Evolutionary conservation across 1,139 yeast genomes (phyloP), one percentile per base, ranked within the genome.

Genomic region (Candida sanyaensis): DNA sequence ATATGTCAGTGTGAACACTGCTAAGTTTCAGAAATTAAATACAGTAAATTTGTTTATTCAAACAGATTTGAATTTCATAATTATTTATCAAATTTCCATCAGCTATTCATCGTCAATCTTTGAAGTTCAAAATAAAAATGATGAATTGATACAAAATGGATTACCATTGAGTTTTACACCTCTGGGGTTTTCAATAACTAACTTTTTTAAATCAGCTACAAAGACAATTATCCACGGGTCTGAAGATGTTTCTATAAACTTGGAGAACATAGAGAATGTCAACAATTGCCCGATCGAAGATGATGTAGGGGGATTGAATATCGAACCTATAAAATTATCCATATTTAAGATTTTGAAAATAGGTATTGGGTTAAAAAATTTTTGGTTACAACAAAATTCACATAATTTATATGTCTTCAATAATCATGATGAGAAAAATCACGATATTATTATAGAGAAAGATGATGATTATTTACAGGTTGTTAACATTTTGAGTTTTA

Each of bases 321-420:
- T 73, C 13, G 71, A 65, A 26, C 60, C 55, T 26, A 69, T 65
- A 2, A 69, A 66, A 46, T 45, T 73, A 5, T 56, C 69, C 0
- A 58, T 75, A 1, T 63, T 57, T 50, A 73, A 70, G 47, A 60
- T 72, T 12, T 58, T 75, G 42, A 73, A 73, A 53, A 63, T 74
- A 32, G 67, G 69, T 11, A 64, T 68, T 32, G 73, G 73, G 0
- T 58, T 71, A 26, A 55, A 59, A 8, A 54, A 64, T 9, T 70
- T 60, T 48, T 75, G 78, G 78, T 52, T 74, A 38, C 68, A 71
- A 49, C 63, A 68, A 28, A 71, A 73, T 52, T 71, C 77, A 33
- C 77, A 73, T 52, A 69, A 66, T 49, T 53, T 75, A 37, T 59
- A 71, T 29, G 60, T 73, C 2, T 66, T 61, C 53, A 72, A 66